A percentile compares a stretch with the other conserved stretches of the same genome.
phyloP scores from a whole-genome alignment of 179 eudicot genomes.

The Carnegiea gigantea region DNA sequence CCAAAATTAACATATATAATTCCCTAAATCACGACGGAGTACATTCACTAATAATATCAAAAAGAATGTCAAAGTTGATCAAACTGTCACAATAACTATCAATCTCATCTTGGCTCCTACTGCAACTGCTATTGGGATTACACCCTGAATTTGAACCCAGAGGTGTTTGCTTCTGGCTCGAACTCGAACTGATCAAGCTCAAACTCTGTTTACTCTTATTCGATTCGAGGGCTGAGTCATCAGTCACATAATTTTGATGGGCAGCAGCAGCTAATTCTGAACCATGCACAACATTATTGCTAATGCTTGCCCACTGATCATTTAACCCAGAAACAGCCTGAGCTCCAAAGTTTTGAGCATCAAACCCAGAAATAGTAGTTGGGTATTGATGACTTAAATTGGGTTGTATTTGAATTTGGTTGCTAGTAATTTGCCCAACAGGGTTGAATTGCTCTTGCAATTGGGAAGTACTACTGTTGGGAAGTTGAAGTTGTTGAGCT shows the following conservation, averaged over 20 bases:
- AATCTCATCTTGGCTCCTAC: conserved; percentile 54
- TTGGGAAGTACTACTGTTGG: conserved; percentile 5
- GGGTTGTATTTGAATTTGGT: conserved; percentile 30
- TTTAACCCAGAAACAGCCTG: background rate
- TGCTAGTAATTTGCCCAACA: conserved; percentile 6
- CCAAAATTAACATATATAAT: background rate
- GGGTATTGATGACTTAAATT: conserved; percentile 28
- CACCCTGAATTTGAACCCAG: conserved; percentile 44
- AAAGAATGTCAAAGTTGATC: conserved; percentile 55
- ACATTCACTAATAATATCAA: conserved; percentile 45
- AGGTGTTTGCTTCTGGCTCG: conserved; percentile 52
- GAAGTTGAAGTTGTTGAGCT: conserved; percentile 9
- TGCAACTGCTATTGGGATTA: conserved; percentile 33
- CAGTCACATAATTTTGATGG: conserved; percentile 16
- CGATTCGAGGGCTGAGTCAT: conserved; percentile 38
- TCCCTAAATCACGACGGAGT: background rate
- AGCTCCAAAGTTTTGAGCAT: conserved; percentile 21
- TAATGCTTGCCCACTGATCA: conserved; percentile 40
- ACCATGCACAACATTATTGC: conserved; percentile 19
- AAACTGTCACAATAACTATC: conserved; percentile 62
- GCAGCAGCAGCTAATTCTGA: background rate
- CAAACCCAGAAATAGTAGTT: conserved; percentile 19
- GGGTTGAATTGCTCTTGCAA: conserved; percentile 20
- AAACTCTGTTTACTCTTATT: conserved; percentile 27
- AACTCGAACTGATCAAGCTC: conserved; percentile 25